Percentiles rank a stretch among this genome's conserved stretches.
Evolutionary conservation across 768 basidiomycete genomes (phyloP).

Genomic region (Podaxis sp.): DNA sequence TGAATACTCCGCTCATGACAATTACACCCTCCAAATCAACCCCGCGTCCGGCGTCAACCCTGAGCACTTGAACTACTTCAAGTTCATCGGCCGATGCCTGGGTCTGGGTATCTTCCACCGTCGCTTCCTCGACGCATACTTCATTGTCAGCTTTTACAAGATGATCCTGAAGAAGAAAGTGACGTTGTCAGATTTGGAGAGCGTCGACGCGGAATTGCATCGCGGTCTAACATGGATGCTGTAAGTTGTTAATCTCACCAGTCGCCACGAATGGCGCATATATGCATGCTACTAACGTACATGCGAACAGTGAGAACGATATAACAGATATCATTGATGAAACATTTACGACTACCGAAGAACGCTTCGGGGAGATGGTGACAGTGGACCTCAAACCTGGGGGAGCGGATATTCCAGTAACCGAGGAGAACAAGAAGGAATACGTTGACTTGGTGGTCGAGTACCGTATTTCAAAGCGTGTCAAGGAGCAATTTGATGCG

Average conservation of each 20-base stretch:
- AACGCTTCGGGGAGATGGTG: slow-evolving; percentile 97
- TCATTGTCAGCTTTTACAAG: slow-evolving; percentile 99
- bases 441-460: slow-evolving; percentile 94
- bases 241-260: slow-evolving; percentile 45
- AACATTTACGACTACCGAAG: slow-evolving; percentile 95
- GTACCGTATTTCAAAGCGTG: slow-evolving; percentile 95
- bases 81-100: slow-evolving; percentile 95
- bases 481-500: slow-evolving; percentile 98
- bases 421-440: slow-evolving; percentile 98
- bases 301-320: slow-evolving; percentile 78
- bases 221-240: slow-evolving; percentile 99
- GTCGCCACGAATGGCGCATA: slow-evolving; percentile 8
- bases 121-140: slow-evolving; percentile 98
- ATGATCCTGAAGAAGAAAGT: slow-evolving; percentile 99
- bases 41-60: slow-evolving; percentile 98
- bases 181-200: slow-evolving; percentile 88
- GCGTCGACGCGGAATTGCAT: slow-evolving; percentile 93
- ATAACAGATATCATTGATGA: slow-evolving; percentile 98
- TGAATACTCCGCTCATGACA: slow-evolving; percentile 99
- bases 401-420: slow-evolving; percentile 83
- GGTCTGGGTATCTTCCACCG: slow-evolving; percentile 99
- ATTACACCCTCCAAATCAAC: slow-evolving; percentile 99
- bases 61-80: slow-evolving; percentile 99
- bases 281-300: neutral
- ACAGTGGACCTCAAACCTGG: slow-evolving; percentile 93